These are phyloP conservation scores for Fraxinus pennsylvanica DNA, from an alignment of 257 asterid species.

Conservation along the genomic window DNA sequence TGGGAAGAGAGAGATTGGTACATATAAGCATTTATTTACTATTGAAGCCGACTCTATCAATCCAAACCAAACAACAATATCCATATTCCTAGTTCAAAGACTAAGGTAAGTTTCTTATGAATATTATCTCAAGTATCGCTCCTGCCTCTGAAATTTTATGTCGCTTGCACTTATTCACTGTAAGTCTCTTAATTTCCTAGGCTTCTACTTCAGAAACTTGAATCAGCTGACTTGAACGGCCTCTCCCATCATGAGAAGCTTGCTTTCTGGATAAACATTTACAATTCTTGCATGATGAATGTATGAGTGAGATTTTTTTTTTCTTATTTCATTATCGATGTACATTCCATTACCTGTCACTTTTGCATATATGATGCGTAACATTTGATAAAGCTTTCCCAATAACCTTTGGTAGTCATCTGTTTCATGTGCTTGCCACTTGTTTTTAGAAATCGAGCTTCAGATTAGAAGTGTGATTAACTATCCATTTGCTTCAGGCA, in stretches of 20 bases:
- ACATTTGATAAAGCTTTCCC: background rate
- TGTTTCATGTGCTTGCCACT: background rate
- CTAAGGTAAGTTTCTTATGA: constrained; percentile 47
- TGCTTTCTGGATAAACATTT: constrained; percentile 92
- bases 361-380: background rate
- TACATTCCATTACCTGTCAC: background rate
- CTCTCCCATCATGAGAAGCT: constrained; percentile 84
- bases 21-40: constrained; percentile 61
- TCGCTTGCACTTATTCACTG: constrained; percentile 15
- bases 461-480: background rate
- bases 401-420: background rate
- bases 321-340: background rate
- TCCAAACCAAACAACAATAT: constrained; percentile 56
- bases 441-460: background rate
- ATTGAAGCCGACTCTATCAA: constrained; percentile 61
- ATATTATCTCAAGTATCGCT: background rate
- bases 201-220: constrained; percentile 67
- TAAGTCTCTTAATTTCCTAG: constrained; percentile 39
- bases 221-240: constrained; percentile 56
- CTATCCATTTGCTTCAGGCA: constrained; percentile 45
- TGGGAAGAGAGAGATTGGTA: constrained; percentile 73
- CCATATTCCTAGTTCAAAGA: constrained; percentile 67
- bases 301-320: constrained; percentile 35
- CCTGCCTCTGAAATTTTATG: constrained; percentile 9
- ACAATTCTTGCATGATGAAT: constrained; percentile 96